Base-by-base conservation (phyloP, 306 rosid genomes). In the Potentilla sterilis region DNA sequence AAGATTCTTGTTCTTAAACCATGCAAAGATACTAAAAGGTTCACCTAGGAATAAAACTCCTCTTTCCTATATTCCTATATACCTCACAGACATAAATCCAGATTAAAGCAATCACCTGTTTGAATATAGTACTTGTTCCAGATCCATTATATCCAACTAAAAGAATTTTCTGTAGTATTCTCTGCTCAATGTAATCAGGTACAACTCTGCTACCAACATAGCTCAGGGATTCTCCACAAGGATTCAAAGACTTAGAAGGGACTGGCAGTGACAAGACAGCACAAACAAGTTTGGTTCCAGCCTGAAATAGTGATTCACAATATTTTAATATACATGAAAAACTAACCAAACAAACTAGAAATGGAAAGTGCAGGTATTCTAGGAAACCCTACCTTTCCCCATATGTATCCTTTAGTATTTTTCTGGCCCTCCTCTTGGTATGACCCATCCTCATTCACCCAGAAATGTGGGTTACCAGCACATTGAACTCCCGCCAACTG, bases 391-490 rank as follows among this genome's bases (percentile, higher is more conserved):
- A 92, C 99, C 97, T 96, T 96, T 51, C 99, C 99, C 99, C 99
- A 96, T 77, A 96, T 87, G 79, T 82, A 89, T 48, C 99, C 98
- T 90, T 89, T 90, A 37, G 97, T 96, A 83, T 96, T 96, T 76
- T 87, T 96, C 81, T 96, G 99, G 72, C 99, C 99, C 89, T 96
- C 99, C 81, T 96, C 99, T 88, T 92, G 99, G 87, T 92, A 96
- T 51, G 99, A 96, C 37, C 99, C 99, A 76, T 96, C 99, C 48
- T 96, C 99, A 76, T 96, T 96, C 79, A 96, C 92, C 99, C 99
- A 96, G 84, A 96, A 96, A 82, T 96, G 99, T 49, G 99, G 97
- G 83, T 92, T 89, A 57, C 99, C 99, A 74, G 98, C 99, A 83
- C 97, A 90, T 44, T 96, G 98, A 83, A 96, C 99, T 68, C 99